These are phyloP conservation scores for Zea mays DNA, from an alignment of 176 grass and related monocot species.

Conservation along the genomic window DNA sequence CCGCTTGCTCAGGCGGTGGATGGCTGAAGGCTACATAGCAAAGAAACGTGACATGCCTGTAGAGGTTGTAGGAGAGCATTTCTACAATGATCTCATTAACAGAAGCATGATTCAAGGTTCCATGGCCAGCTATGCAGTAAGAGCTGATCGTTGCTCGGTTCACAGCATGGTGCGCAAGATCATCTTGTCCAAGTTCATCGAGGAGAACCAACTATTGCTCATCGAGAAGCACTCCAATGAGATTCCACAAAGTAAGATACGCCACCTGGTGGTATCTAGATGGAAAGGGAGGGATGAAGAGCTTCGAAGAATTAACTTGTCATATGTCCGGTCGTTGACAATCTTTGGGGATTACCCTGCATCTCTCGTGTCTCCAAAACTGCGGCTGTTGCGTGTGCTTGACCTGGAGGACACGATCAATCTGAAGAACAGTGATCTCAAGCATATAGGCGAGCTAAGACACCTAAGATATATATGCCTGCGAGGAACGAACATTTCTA, in stretches of 20 bases:
- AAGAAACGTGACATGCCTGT: conserved; percentile 26
- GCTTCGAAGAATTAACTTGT: conserved; percentile 7
- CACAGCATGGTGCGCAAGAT: conserved; percentile 47
- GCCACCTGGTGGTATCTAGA: conserved; percentile 40
- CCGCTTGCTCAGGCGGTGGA: conserved; percentile 45
- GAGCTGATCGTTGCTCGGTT: conserved; percentile 31
- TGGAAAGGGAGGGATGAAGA: conserved; percentile 23
- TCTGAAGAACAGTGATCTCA: conserved; percentile 31
- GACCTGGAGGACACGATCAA: conserved; percentile 35
- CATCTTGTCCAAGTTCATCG: conserved; percentile 40
- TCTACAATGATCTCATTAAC: conserved; percentile 50
- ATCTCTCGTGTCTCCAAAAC: conserved; percentile 5
- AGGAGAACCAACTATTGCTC: conserved; percentile 50
- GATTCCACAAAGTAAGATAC: conserved; percentile 39
- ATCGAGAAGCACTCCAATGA: conserved; percentile 4
- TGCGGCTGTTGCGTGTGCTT: conserved; percentile 40
- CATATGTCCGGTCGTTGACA: conserved; percentile 41
- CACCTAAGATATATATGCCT: conserved; percentile 43
- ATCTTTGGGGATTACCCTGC: conserved; percentile 18
- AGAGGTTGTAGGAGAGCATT: conserved; percentile 25
- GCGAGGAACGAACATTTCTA: not conserved
- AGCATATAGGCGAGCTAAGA: conserved; percentile 26
- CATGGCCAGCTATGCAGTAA: not conserved
- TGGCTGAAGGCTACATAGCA: conserved; percentile 48
- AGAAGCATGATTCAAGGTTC: conserved; percentile 48